Evolutionary conservation across 148 eudicot species (phyloP).

Genomic region (Rhododendron simsii): DNA sequence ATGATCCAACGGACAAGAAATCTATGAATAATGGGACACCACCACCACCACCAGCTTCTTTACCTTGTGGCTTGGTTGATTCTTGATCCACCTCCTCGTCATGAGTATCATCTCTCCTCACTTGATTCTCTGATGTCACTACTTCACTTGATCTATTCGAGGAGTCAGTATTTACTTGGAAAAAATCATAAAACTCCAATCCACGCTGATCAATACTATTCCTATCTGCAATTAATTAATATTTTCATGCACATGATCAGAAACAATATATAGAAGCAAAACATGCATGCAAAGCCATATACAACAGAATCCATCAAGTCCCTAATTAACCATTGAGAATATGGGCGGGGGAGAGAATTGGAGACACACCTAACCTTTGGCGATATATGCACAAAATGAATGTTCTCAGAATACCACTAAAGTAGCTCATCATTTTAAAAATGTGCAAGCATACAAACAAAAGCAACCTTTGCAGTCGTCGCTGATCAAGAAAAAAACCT

Average conservation of each 20-base stretch:
- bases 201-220: not conserved
- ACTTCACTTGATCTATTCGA: constrained; percentile 26
- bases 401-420: too few relatives aligned
- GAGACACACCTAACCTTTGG: not conserved
- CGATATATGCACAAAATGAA: too few relatives aligned
- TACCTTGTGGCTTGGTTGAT: not conserved
- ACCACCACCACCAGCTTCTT: not conserved
- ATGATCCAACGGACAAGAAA: constrained; percentile 16
- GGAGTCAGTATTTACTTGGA: constrained; percentile 31
- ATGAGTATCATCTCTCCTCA: constrained; percentile 10
- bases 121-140: constrained; percentile 11
- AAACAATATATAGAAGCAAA: not conserved
- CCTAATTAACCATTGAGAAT: not conserved
- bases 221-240: not conserved
- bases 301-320: not conserved
- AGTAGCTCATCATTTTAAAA: not conserved
- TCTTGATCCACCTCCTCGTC: constrained; percentile 26
- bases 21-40: constrained; percentile 10
- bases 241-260: not conserved
- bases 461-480: not conserved
- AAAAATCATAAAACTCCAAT: constrained; percentile 35
- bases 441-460: not conserved
- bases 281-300: not conserved
- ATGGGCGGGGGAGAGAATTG: not conserved
- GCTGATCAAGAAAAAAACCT: too few relatives aligned